Conservation (phyloP, 1,139 yeast genomes). For the Hemisphaericaspora lyxosophila region DNA sequence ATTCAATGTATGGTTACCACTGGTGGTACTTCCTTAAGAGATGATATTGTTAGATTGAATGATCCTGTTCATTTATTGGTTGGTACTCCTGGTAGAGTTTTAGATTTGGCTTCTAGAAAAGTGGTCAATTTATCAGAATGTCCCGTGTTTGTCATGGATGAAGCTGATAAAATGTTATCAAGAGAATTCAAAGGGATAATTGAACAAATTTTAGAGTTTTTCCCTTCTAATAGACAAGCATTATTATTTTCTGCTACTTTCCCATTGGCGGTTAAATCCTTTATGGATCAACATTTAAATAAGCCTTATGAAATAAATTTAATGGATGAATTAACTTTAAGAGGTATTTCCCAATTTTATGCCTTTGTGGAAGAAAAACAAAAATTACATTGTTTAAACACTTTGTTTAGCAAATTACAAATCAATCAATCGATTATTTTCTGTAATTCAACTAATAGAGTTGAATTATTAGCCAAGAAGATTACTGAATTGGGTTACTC, state of each 20-base stretch:
- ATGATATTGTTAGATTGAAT: constrained; percentile 88
- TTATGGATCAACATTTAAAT: constrained; percentile 87
- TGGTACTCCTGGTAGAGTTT: constrained; percentile 95
- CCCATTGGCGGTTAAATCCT: constrained; percentile 89
- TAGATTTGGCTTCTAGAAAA: constrained; percentile 87
- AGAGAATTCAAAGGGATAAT: constrained; percentile 87
- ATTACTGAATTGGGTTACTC: constrained; percentile 96
- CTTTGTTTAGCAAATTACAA: constrained; percentile 88
- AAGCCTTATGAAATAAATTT: constrained; percentile 94
- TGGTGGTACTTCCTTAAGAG: constrained; percentile 94
- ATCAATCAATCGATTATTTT: constrained; percentile 95
- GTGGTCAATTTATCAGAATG: constrained; percentile 87
- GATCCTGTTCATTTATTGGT: constrained; percentile 91
- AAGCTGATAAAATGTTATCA: constrained; percentile 95
- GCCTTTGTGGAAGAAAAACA: constrained; percentile 97
- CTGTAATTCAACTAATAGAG: constrained; percentile 95
- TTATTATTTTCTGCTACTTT: constrained; percentile 92
- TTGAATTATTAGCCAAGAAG: constrained; percentile 90
- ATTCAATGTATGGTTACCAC: constrained; percentile 97
- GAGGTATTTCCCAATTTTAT: constrained; percentile 95
- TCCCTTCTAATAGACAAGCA: constrained; percentile 82
- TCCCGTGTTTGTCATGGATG: constrained; percentile 94
- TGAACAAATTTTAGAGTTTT: constrained; percentile 80
- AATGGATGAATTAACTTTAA: constrained; percentile 94
- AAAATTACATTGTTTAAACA: constrained; percentile 92